Evolutionary conservation across 306 rosid genomes (phyloP).

Genomic region (Begonia loranthoides): DNA sequence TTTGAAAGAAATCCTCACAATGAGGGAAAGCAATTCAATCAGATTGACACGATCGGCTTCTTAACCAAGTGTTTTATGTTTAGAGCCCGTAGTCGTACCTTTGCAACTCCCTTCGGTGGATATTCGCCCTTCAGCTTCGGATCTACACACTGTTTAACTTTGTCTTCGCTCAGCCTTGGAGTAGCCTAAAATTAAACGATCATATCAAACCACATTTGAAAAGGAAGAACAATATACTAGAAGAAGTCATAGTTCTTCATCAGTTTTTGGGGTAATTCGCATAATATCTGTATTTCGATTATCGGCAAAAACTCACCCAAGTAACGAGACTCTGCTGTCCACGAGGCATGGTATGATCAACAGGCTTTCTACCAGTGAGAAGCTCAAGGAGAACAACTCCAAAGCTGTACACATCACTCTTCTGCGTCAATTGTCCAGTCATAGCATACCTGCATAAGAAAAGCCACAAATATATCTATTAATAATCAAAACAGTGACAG

Average conservation of each 20-base stretch:
- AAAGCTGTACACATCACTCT: slow-evolving; percentile 42
- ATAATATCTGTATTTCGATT: too few relatives aligned
- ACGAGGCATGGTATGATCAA: slow-evolving; percentile 49
- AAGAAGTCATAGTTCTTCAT: too few relatives aligned
- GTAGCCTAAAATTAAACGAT: slow-evolving; percentile 47
- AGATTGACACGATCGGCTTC: too few relatives aligned
- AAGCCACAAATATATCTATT: too few relatives aligned
- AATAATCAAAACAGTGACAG: too few relatives aligned
- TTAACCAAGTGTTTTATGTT: too few relatives aligned
- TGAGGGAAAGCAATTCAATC: too few relatives aligned
- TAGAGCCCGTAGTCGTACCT: slow-evolving; percentile 25
- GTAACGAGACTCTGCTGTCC: slow-evolving; percentile 56
- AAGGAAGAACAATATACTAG: too few relatives aligned
- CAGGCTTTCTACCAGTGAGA: slow-evolving; percentile 44
- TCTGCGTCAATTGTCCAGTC: slow-evolving; percentile 45
- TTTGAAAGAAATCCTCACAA: too few relatives aligned
- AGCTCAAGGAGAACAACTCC: slow-evolving; percentile 52
- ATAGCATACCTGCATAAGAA: slow-evolving; percentile 28
- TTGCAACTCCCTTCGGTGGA: slow-evolving; percentile 94
- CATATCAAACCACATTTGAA: too few relatives aligned
- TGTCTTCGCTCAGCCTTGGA: slow-evolving; percentile 91
- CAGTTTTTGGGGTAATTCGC: too few relatives aligned
- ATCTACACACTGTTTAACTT: slow-evolving; percentile 92
- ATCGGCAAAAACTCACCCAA: slow-evolving; percentile 61
- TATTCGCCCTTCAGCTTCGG: slow-evolving; percentile 93